These are phyloP conservation scores for Ziziphus jujuba DNA, from an alignment of 306 rosid genomes.

Conservation along the genomic window DNA sequence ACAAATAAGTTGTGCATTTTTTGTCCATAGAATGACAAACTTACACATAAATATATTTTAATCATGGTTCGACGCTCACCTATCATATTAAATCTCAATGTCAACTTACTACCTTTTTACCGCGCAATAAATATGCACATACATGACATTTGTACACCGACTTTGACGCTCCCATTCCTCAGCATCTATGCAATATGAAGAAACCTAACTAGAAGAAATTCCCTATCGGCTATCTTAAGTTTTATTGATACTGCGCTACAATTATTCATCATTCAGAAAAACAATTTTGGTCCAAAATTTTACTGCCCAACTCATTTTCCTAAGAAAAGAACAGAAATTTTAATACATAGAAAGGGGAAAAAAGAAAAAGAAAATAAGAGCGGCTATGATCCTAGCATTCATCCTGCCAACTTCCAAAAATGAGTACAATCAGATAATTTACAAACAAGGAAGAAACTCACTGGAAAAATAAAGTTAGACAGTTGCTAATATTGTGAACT, in stretches of 20 bases:
- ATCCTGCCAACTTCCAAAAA: conserved; percentile 34
- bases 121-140: too few species aligned
- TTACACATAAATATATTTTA: too few species aligned
- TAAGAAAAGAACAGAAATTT: conserved; percentile 10
- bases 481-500: conserved; percentile 18
- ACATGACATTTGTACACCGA: too few species aligned
- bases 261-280: conserved; percentile 30
- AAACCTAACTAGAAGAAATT: background rate
- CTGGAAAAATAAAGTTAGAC: conserved; percentile 2
- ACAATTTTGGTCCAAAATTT: conserved; percentile 14
- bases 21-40: too few species aligned
- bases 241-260: conserved; percentile 28
- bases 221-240: conserved; percentile 13
- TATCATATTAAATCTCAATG: too few species aligned
- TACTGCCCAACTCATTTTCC: conserved; percentile 31
- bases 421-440: conserved; percentile 45
- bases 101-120: too few species aligned
- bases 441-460: conserved; percentile 45
- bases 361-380: conserved; percentile 12
- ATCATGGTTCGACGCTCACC: too few species aligned
- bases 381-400: conserved; percentile 31
- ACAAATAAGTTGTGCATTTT: too few species aligned
- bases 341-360: background rate
- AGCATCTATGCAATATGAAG: too few species aligned
- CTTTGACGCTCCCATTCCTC: too few species aligned